Evolutionary conservation across 108 stramenopile species (phyloP), one percentile per base, ranked within the genome.

Genomic region (Thalassiosira profunda): DNA sequence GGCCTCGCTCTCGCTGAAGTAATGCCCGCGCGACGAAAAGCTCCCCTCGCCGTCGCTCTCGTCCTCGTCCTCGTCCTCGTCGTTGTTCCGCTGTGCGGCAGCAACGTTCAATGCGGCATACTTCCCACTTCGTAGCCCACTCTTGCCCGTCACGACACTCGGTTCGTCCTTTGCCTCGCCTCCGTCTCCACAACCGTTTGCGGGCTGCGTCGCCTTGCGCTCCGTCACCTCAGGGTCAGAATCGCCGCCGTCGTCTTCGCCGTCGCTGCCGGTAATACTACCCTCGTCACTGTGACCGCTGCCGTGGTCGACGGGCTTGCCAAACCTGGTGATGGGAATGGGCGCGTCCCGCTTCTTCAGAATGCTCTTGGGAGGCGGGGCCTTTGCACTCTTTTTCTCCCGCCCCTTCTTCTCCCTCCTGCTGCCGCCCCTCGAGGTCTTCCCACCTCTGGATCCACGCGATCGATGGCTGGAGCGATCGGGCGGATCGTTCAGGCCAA

Each of bases 141-240:
- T 63, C 18, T 58, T 72, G 56, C n/a, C 31, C 36, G 18, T 52
- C 15, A 24, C 18, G 47, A 36, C 26, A 42, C 37, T 61, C 37
- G 48, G 17, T 7, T 49, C 58, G 30, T 23, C 41, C 24, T 45
- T 20, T 8, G 5, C 44, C 2, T 0, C 30, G 17, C 34, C 30
- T 40, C 35, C 6, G n/a, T n/a, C n/a, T n/a, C n/a, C n/a, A n/a
- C n/a, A n/a, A n/a, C n/a, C n/a, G n/a, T n/a, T n/a, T n/a, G n/a
- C n/a, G n/a, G n/a, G n/a, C n/a, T n/a, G n/a, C 10, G 30, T 28
- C n/a, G 18, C 10, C 33, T 76, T 76, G 6, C 18, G 4, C 57
- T 76, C 75, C 5, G 49, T 60, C 33, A 76, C 59, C 15, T 44
- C 44, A n/a, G 75, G 75, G 41, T 68, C 60, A 3, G 75, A 76